These are phyloP conservation scores for Trichothecium roseum DNA, from an alignment of 2,329 filamentous ascomycete species.

Conservation along the genomic window DNA sequence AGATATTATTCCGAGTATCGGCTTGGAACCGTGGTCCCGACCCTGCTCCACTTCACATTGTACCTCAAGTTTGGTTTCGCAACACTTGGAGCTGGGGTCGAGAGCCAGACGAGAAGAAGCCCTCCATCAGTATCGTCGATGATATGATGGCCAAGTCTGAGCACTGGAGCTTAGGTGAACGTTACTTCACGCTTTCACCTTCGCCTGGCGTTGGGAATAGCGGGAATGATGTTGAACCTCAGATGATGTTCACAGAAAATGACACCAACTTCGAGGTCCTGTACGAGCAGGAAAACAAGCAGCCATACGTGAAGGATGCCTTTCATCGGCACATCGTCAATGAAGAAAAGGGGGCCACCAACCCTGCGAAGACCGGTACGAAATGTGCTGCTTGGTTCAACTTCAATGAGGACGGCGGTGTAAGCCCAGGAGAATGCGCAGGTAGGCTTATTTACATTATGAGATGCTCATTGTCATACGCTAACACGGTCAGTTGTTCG, in stretches of 20 bases:
- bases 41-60: constrained; percentile 80
- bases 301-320: constrained; percentile 85
- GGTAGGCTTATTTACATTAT: constrained; percentile 45
- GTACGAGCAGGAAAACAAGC: constrained; percentile 68
- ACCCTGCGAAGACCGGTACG: constrained; percentile 70
- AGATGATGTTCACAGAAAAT: constrained; percentile 88
- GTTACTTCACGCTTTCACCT: constrained; percentile 76
- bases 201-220: constrained; percentile 75
- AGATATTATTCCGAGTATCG: constrained; percentile 86
- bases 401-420: constrained; percentile 82
- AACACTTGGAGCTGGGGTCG: constrained; percentile 96
- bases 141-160: constrained; percentile 65
- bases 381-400: constrained; percentile 88
- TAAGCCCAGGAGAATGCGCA: constrained; percentile 83
- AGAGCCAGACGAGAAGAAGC: constrained; percentile 66
- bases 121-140: constrained; percentile 57
- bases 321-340: constrained; percentile 85
- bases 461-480: constrained; percentile 2
- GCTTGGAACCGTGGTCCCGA: constrained; percentile 94
- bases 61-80: constrained; percentile 93
- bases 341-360: constrained; percentile 68
- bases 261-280: constrained; percentile 78
- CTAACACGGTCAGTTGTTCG: constrained; percentile 56
- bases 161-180: constrained; percentile 70
- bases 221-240: constrained; percentile 73